Conservation (phyloP, 78 protist genomes). For the Dictyostelium discoideum region DNA sequence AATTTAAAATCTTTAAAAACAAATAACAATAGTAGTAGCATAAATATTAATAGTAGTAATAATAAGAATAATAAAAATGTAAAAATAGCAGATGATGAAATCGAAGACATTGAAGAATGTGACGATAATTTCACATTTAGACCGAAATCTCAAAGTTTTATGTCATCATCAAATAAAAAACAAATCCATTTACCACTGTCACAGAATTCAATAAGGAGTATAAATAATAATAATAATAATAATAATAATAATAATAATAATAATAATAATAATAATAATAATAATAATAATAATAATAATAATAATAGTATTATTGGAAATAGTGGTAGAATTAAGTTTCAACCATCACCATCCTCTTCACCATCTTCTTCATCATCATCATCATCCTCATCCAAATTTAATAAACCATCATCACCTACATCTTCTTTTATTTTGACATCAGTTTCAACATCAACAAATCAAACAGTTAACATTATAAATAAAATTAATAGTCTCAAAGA, state of each 20-base stretch:
- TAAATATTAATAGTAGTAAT: not conserved
- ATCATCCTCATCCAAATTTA: not conserved
- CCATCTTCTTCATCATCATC: not conserved
- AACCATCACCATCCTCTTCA: not conserved
- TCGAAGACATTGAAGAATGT: conserved; percentile 12
- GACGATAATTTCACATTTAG: not conserved
- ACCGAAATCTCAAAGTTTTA: not conserved
- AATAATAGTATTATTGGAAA: not conserved
- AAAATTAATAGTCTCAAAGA: not conserved
- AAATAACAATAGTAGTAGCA: not conserved
- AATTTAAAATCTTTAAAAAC: not conserved
- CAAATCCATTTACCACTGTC: not conserved
- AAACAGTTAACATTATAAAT: not conserved
- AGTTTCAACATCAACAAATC: not conserved
- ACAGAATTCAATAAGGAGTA: not conserved
- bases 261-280: no score
- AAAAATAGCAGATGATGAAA: not conserved
- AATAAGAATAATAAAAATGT: not conserved
- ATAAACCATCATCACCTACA: not conserved
- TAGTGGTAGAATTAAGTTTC: not conserved
- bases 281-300: no score
- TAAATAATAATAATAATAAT: not conserved
- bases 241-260: no score
- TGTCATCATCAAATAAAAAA: not conserved
- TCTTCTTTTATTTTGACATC: not conserved